These are phyloP conservation scores for Chimonanthus salicifolius DNA, from an alignment of 164 flowering plant species.

Conservation along the genomic window DNA sequence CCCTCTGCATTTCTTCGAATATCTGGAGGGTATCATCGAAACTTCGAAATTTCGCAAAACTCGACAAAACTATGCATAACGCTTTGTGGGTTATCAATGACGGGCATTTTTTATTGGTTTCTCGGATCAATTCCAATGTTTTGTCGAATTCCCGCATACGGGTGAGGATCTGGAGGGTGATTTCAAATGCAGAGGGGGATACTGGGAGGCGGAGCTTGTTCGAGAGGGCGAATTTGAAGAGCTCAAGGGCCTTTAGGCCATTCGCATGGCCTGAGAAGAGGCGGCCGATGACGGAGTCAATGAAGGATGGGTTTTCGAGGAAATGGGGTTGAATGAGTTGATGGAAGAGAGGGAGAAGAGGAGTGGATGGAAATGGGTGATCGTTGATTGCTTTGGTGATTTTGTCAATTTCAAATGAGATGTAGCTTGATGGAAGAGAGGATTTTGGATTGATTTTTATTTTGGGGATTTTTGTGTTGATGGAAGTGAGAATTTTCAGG, in stretches of 20 bases:
- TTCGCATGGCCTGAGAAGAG: slow-evolving; percentile 71
- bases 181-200: slow-evolving; percentile 54
- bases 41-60: slow-evolving; percentile 46
- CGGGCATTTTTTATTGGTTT: slow-evolving; percentile 31
- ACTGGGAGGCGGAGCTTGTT: slow-evolving; percentile 23
- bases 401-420: slow-evolving; percentile 26
- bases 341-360: slow-evolving; percentile 41
- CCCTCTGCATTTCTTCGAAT: slow-evolving; percentile 55
- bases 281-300: slow-evolving; percentile 61
- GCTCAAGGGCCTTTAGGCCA: slow-evolving; percentile 73
- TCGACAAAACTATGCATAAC: slow-evolving; percentile 62
- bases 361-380: slow-evolving; percentile 56
- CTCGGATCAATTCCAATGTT: slow-evolving; percentile 59
- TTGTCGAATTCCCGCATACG: slow-evolving; percentile 62
- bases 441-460: neutral
- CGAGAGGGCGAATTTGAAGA: slow-evolving; percentile 44
- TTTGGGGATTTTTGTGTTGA: neutral
- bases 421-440: neutral
- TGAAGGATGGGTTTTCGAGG: slow-evolving; percentile 28
- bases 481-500: neutral
- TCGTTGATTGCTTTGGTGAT: slow-evolving; percentile 61
- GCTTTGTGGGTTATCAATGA: slow-evolving; percentile 59
- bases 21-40: slow-evolving; percentile 64
- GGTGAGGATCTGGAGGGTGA: slow-evolving; percentile 63
- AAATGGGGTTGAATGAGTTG: slow-evolving; percentile 26